These are phyloP conservation scores for Starmerella apicola DNA, from an alignment of 805 yeast species.

Conservation along the genomic window DNA sequence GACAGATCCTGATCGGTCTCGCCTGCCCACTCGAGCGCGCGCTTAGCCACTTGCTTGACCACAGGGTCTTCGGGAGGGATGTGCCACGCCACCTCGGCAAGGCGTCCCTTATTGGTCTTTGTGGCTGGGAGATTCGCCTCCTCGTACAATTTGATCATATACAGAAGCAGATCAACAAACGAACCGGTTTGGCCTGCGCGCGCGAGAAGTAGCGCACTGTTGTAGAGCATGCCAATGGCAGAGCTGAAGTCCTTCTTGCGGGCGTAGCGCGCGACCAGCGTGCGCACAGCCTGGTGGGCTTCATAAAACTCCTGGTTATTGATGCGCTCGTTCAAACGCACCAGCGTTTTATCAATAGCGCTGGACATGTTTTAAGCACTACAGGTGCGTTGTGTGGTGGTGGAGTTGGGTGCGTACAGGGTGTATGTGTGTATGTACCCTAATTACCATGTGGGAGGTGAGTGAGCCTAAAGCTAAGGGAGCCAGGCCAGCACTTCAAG, in stretches of 20 bases:
- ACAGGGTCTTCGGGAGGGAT: slow-evolving; percentile 46
- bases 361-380: too few species aligned
- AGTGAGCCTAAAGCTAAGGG: too few species aligned
- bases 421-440: too few species aligned
- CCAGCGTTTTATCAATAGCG: slow-evolving; percentile 20
- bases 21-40: slow-evolving; percentile 60
- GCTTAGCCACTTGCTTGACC: slow-evolving; percentile 53
- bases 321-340: slow-evolving; percentile 33
- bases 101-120: slow-evolving; percentile 35
- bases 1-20: slow-evolving; percentile 43
- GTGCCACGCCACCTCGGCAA: slow-evolving; percentile 33
- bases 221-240: slow-evolving; percentile 61
- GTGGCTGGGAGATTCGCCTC: slow-evolving; percentile 36
- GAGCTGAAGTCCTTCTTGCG: slow-evolving; percentile 52
- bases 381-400: too few species aligned
- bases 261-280: slow-evolving; percentile 76
- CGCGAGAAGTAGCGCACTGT: slow-evolving; percentile 57
- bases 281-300: slow-evolving; percentile 88
- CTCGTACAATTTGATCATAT: slow-evolving; percentile 58
- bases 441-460: too few species aligned
- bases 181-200: slow-evolving; percentile 65
- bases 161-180: slow-evolving; percentile 62
- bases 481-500: neutral
- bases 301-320: slow-evolving; percentile 72
- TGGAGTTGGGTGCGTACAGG: too few species aligned